phyloP scores from a whole-genome alignment of 202 grass and related monocot genomes.

The Zoysia matrella region DNA sequence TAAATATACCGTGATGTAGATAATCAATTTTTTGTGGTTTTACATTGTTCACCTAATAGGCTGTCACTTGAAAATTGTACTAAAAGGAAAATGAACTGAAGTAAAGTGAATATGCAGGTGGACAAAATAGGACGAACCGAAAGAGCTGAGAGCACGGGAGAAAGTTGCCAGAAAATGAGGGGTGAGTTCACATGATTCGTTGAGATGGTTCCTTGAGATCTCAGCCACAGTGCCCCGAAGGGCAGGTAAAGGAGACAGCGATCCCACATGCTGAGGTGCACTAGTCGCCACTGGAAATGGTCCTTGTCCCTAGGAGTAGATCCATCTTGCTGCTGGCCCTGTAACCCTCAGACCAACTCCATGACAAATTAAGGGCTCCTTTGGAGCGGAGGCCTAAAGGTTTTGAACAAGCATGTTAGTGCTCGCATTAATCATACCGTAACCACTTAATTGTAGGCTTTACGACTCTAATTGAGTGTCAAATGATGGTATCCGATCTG shows the following conservation, averaged over 20 bases:
- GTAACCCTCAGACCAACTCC: constrained; percentile 30
- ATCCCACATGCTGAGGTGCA: constrained; percentile 29
- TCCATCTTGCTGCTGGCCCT: constrained; percentile 2
- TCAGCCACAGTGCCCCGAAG: constrained; percentile 23
- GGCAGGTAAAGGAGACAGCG: constrained; percentile 29
- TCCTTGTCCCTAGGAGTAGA: constrained; percentile 27
- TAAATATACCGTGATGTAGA: too few species aligned
- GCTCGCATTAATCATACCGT: neutral
- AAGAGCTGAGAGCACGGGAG: neutral
- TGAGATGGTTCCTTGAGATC: constrained; percentile 28
- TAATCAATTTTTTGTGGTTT: too few species aligned
- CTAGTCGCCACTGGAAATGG: constrained; percentile 23
- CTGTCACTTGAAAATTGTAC: too few species aligned
- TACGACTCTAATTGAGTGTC: neutral
- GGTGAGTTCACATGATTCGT: constrained; percentile 24
- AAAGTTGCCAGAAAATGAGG: neutral
- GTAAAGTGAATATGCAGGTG: too few species aligned
- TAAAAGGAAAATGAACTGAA: too few species aligned
- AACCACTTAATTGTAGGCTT: neutral
- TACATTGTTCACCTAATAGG: too few species aligned
- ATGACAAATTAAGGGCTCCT: neutral
- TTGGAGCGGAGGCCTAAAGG: too few species aligned
- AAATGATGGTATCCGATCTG: neutral
- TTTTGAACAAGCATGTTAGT: neutral
- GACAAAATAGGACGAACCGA: too few species aligned